These are phyloP conservation scores for Tephrocybe sp. DNA, from an alignment of 768 basidiomycete species.

Conservation along the genomic window DNA sequence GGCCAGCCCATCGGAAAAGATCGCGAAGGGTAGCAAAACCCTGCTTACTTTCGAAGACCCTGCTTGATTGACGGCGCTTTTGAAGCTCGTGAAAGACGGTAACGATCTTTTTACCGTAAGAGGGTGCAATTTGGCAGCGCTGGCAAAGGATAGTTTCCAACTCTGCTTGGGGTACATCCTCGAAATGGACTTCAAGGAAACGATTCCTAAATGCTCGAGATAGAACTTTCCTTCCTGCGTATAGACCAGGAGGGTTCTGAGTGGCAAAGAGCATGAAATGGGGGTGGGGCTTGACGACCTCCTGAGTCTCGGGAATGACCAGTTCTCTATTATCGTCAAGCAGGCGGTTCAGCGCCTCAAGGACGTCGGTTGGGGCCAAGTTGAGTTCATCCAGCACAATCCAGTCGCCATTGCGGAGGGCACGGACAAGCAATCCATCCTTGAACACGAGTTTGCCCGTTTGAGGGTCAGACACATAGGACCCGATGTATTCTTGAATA, in stretches of 20 bases:
- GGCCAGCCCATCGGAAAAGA: conserved; percentile 93
- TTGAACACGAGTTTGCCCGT: conserved; percentile 95
- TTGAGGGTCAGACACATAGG: conserved; percentile 88
- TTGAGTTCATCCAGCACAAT: conserved; percentile 98
- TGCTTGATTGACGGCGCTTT: conserved; percentile 82
- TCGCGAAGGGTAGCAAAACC: conserved; percentile 97
- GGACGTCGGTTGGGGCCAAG: conserved; percentile 94
- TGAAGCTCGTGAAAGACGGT: conserved; percentile 90
- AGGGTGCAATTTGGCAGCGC: conserved; percentile 89
- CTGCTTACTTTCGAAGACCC: conserved; percentile 97
- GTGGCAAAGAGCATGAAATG: conserved; percentile 99
- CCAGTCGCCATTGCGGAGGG: conserved; percentile 91
- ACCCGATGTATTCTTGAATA: conserved; percentile 97
- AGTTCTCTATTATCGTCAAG: conserved; percentile 97
- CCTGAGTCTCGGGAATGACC: conserved; percentile 93
- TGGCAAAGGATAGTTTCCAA: conserved; percentile 93
- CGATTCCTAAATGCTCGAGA: conserved; percentile 97
- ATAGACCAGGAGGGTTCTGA: conserved; percentile 95
- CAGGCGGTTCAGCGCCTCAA: conserved; percentile 94
- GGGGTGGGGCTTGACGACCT: conserved; percentile 89
- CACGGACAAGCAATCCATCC: conserved; percentile 91
- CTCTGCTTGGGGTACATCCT: conserved; percentile 93
- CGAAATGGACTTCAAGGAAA: conserved; percentile 96
- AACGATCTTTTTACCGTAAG: conserved; percentile 89
- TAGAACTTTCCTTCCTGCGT: conserved; percentile 91